Base-by-base conservation (phyloP, 305 asterid genomes). In the Lippia alba region DNA sequence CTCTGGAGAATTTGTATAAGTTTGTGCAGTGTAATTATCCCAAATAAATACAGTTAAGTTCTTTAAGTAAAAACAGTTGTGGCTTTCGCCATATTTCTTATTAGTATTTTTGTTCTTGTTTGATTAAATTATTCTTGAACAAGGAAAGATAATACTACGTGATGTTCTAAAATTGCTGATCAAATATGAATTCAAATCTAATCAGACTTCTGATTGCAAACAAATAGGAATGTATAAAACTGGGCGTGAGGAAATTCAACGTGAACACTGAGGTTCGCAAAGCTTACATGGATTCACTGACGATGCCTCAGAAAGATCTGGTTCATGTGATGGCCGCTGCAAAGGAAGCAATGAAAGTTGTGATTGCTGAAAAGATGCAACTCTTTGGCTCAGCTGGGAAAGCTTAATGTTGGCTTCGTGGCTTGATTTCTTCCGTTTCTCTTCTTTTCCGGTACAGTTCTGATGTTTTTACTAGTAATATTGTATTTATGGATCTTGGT, bases 301-400 rank as follows among this genome's bases (percentile, higher is more conserved):
- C 62, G 61, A 66, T 76, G 81, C 24, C 76, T 15, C 79, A 81
- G 66, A 89, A 88, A 74, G 99, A 94, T 70, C 89, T 94, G 51
- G 73, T 91, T 69, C 80, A 84, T 63, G 84, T 87, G 69, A 94
- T 94, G 95, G 73, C 72, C 30, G 85, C 91, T 54, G 91, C 96
- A 16, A 94, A 84, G 80, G 93, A 89, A 74, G 97, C 99, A 82
- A 94, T 94, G 99, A 91, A 89, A 81, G 83, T 70, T 45, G 96
- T 89, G 65, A 80, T 87, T 81, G 89, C 92, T 34, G 97, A 94
- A 82, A 94, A 94, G 81, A 91, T 94, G 95, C 86, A 58, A 66
- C 89, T 91, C 40, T 34, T 34, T 34, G 40, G 40, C 40, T 34
- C 40, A 2, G 40, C 40, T 34, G 40, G 40, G 40, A 34, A 34